Percentiles rank a stretch among this genome's conserved stretches.
These are phyloP conservation scores for Urostyla sp. DNA, from an alignment of 73 alveolate genomes.

Conservation along the genomic window DNA sequence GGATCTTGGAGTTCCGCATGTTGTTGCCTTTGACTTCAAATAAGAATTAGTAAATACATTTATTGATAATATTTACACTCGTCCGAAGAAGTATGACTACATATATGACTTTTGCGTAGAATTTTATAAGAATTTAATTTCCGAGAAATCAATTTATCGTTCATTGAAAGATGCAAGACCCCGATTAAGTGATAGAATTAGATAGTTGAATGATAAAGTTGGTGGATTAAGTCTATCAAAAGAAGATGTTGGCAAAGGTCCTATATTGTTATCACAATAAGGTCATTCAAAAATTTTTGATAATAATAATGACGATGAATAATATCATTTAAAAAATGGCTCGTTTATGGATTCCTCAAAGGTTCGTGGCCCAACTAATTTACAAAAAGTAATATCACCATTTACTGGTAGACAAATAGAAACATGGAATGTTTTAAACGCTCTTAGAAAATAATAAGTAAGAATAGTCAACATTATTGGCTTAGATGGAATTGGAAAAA, in stretches of 20 bases:
- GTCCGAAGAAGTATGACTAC: conserved; percentile 47
- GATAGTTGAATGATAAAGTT: not conserved
- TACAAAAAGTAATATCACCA: conserved; percentile 26
- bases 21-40: conserved; percentile 58
- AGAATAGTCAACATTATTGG: conserved; percentile 55
- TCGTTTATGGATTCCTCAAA: conserved; percentile 57
- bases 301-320: conserved; percentile 18
- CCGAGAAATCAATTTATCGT: conserved; percentile 16
- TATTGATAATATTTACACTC: conserved; percentile 26
- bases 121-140: conserved; percentile 45
- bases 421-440: not conserved
- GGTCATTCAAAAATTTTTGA: conserved; percentile 47
- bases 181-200: conserved; percentile 29
- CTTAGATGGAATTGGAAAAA: conserved; percentile 64
- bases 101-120: conserved; percentile 66
- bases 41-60: conserved; percentile 6
- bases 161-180: conserved; percentile 29
- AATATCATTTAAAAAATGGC: conserved; percentile 34
- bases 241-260: conserved; percentile 54
- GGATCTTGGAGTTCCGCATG: conserved; percentile 65
- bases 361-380: conserved; percentile 63
- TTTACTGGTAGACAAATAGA: conserved; percentile 68
- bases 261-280: conserved; percentile 41
- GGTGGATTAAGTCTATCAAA: not conserved
- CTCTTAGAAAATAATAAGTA: not conserved